Percentiles rank a stretch among this genome's conserved stretches.
Conservation (phyloP, 2,329 filamentous ascomycete genomes). For the Colletotrichum brevisporum region DNA sequence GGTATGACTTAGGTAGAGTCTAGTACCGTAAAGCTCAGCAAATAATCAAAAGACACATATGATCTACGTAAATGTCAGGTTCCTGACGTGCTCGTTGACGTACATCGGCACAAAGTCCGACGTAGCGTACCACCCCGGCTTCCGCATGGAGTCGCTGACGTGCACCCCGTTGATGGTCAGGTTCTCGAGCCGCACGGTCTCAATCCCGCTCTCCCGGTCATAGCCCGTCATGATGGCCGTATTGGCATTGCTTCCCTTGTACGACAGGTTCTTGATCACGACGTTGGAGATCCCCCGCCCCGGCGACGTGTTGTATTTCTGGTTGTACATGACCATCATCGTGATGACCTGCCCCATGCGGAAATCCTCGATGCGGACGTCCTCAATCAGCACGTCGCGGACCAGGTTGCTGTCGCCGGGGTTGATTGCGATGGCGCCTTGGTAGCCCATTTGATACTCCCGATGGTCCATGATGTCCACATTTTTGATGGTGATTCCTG, state of each 20-base stretch:
- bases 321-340: constrained; percentile 50
- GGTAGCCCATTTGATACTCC: constrained; percentile 50
- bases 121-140: constrained; percentile 35
- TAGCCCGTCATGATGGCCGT: constrained; percentile 42
- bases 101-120: constrained; percentile 33
- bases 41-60: too few species aligned
- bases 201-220: constrained; percentile 27
- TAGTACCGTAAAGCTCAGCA: too few species aligned
- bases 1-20: too few species aligned
- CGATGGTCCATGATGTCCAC: constrained; percentile 52
- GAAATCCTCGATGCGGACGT: constrained; percentile 49
- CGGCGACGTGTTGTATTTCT: constrained; percentile 50
- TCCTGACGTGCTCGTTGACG: constrained; percentile 43
- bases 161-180: constrained; percentile 44
- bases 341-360: constrained; percentile 48
- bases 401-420: constrained; percentile 49
- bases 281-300: constrained; percentile 49
- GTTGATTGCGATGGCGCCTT: constrained; percentile 51
- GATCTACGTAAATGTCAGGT: constrained; percentile 30
- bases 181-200: constrained; percentile 45
- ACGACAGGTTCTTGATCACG: constrained; percentile 45
- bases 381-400: constrained; percentile 43
- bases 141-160: constrained; percentile 42
- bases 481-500: constrained; percentile 47
- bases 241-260: constrained; percentile 37